phyloP scores from a whole-genome alignment of 345 rosid genomes.

The Gossypium ekmanianum region DNA sequence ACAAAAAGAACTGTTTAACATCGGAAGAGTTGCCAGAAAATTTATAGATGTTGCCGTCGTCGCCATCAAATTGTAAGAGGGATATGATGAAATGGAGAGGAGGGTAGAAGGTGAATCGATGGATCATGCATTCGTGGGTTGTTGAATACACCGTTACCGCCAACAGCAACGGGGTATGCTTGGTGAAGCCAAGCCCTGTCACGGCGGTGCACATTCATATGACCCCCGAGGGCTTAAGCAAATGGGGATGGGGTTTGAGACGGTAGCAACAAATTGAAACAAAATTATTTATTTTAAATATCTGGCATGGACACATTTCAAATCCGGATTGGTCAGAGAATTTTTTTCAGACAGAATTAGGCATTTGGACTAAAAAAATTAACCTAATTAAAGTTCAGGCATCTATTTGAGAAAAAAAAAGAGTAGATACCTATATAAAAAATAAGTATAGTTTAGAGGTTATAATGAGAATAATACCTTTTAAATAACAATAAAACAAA shows the following conservation, averaged over 20 bases:
- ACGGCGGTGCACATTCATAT: constrained; percentile 96
- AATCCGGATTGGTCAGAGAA: no score
- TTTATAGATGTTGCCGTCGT: constrained; percentile 6
- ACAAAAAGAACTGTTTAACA: constrained; percentile 9
- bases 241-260: constrained; percentile 14
- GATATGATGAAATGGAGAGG: constrained; percentile 29
- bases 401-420: no score
- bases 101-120: neutral
- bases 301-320: no score
- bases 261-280: constrained; percentile 30
- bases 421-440: no score
- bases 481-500: no score
- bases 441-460: no score
- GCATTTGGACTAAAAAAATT: no score
- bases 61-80: constrained; percentile 19
- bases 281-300: no score
- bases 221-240: constrained; percentile 84
- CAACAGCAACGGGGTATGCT: constrained; percentile 17
- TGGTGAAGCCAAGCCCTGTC: constrained; percentile 80
- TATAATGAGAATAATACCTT: no score
- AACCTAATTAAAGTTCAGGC: no score
- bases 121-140: constrained; percentile 26
- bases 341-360: no score
- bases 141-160: no score
- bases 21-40: constrained; percentile 7